A percentile compares a stretch with the other conserved stretches of the same genome.
Evolutionary conservation across 2,329 filamentous ascomycete species (phyloP).

Genomic region (Fonsecaea pedrosoi): DNA sequence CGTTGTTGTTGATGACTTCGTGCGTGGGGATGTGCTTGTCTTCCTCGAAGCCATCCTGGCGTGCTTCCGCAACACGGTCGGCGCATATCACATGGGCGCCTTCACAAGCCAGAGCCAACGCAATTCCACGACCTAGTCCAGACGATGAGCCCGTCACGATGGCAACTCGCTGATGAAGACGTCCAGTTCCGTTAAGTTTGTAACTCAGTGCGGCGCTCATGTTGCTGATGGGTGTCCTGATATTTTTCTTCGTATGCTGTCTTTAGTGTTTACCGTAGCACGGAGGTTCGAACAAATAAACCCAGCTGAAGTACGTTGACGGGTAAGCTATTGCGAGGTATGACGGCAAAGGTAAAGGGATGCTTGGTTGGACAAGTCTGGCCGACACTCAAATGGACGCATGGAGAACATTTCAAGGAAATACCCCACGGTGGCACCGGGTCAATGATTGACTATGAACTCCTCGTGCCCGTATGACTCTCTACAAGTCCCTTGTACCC

Average conservation of each 20-base stretch:
- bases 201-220: slow-evolving; percentile 3
- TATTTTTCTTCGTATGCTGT: background rate
- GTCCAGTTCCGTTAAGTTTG: slow-evolving; percentile 19
- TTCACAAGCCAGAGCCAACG: slow-evolving; percentile 49
- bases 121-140: slow-evolving; percentile 55
- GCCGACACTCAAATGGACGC: background rate
- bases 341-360: background rate
- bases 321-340: background rate
- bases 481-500: no score
- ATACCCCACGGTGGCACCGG: background rate
- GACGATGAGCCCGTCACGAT: slow-evolving; percentile 58
- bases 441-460: background rate
- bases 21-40: slow-evolving; percentile 27
- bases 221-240: background rate
- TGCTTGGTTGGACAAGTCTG: background rate
- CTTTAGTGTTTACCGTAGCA: background rate
- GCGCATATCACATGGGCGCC: slow-evolving; percentile 54
- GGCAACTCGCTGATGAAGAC: slow-evolving; percentile 44
- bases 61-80: slow-evolving; percentile 44
- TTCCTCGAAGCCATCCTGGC: slow-evolving; percentile 26
- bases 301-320: background rate
- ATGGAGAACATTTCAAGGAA: background rate
- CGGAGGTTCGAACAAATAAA: background rate
- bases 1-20: slow-evolving; percentile 19
- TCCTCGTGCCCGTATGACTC: background rate